phyloP scores from a whole-genome alignment of 495 filamentous ascomycete genomes.

The Penicillium paxilli region DNA sequence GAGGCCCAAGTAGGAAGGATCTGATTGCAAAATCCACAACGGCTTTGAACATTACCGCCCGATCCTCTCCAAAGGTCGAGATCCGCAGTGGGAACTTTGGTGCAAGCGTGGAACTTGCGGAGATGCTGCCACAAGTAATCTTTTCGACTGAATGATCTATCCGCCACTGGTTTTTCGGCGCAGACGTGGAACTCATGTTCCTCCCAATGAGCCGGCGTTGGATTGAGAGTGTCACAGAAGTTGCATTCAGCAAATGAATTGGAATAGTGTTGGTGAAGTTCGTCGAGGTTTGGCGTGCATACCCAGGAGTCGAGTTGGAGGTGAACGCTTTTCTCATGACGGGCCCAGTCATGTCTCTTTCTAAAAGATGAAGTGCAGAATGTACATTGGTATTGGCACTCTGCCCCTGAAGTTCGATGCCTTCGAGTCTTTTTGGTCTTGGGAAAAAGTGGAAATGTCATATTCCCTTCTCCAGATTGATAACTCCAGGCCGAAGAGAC shows the following conservation, averaged over 20 bases:
- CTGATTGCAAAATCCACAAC: slow-evolving; percentile 70
- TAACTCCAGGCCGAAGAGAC: slow-evolving; percentile 46
- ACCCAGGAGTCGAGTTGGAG: slow-evolving; percentile 77
- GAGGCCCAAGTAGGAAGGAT: slow-evolving; percentile 61
- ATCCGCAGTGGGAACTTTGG: slow-evolving; percentile 55
- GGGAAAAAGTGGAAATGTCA: slow-evolving; percentile 18
- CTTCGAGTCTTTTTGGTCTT: slow-evolving; percentile 24
- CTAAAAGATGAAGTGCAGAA: slow-evolving; percentile 81
- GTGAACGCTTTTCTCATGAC: slow-evolving; percentile 82
- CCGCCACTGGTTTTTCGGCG: slow-evolving; percentile 59
- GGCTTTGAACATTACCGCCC: slow-evolving; percentile 59
- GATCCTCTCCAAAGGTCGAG: slow-evolving; percentile 71
- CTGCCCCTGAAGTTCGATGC: slow-evolving; percentile 52
- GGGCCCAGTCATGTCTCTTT: slow-evolving; percentile 82
- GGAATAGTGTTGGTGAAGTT: slow-evolving; percentile 11
- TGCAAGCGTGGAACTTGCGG: slow-evolving; percentile 68
- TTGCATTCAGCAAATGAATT: slow-evolving; percentile 51
- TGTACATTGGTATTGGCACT: slow-evolving; percentile 67
- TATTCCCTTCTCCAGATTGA: slow-evolving; percentile 39
- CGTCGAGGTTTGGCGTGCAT: slow-evolving; percentile 45
- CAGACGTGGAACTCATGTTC: slow-evolving; percentile 71
- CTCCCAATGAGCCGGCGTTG: slow-evolving; percentile 62
- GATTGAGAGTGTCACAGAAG: slow-evolving; percentile 64
- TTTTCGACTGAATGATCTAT: slow-evolving; percentile 79
- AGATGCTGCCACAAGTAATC: slow-evolving; percentile 83